These are phyloP conservation scores for Theobroma grandiflorum DNA, from an alignment of 441 rosid genomes.

Conservation along the genomic window DNA sequence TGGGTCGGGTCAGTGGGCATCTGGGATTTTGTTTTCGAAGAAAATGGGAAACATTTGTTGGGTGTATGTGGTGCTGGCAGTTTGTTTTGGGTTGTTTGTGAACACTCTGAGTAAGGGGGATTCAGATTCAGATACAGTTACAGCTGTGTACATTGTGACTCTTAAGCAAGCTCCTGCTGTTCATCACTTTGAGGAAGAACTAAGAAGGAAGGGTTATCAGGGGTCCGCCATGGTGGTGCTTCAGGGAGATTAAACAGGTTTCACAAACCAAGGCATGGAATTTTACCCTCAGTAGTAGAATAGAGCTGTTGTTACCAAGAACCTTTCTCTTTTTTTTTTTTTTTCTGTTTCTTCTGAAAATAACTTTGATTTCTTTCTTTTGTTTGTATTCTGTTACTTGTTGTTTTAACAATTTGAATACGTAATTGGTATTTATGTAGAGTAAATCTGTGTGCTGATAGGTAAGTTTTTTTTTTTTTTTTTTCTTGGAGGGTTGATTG, in stretches of 20 bases:
- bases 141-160: slow-evolving; percentile 89
- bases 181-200: slow-evolving; percentile 53
- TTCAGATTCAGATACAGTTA: slow-evolving; percentile 43
- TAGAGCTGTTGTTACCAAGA: background rate
- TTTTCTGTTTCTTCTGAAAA: background rate
- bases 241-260: slow-evolving; percentile 44
- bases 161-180: slow-evolving; percentile 72
- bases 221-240: slow-evolving; percentile 48
- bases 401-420: slow-evolving; percentile 6
- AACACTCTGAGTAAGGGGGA: slow-evolving; percentile 47
- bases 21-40: slow-evolving; percentile 12
- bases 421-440: slow-evolving; percentile 9
- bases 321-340: no score
- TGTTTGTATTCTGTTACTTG: background rate
- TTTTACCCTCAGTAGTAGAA: background rate
- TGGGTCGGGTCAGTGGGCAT: slow-evolving; percentile 23
- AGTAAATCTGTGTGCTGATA: background rate
- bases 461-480: background rate
- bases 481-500: slow-evolving; percentile 11
- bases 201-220: slow-evolving; percentile 37
- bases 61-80: slow-evolving; percentile 48
- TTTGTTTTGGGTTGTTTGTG: slow-evolving; percentile 52
- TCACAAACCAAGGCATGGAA: slow-evolving; percentile 56
- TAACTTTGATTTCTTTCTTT: background rate
- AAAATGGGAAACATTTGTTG: slow-evolving; percentile 48